These are phyloP conservation scores for Backusella sp. DNA, from an alignment of 192 early-diverging fungal genomes.

Conservation along the genomic window DNA sequence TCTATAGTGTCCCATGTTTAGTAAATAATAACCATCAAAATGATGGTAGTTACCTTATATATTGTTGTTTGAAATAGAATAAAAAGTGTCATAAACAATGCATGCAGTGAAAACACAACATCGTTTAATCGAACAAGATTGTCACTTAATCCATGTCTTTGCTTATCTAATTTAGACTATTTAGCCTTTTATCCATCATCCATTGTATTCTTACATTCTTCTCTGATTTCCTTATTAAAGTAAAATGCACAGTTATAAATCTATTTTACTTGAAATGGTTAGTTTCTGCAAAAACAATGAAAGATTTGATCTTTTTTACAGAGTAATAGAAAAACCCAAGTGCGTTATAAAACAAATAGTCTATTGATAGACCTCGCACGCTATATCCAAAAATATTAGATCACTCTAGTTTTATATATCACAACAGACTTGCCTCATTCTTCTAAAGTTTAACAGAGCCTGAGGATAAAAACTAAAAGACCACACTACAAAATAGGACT, in stretches of 20 bases:
- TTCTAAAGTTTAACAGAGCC: slow-evolving; percentile 65
- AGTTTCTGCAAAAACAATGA: no score
- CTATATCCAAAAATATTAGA: slow-evolving; percentile 18
- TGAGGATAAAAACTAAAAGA: slow-evolving; percentile 87
- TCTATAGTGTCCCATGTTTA: slow-evolving; percentile 8
- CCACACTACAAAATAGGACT: slow-evolving; percentile 79
- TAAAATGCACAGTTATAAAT: slow-evolving; percentile 74
- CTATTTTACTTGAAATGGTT: slow-evolving; percentile 23
- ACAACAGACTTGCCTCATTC: slow-evolving; percentile 47
- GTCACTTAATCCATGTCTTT: slow-evolving; percentile 57
- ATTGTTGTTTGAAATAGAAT: slow-evolving; percentile 59
- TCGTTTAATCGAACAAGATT: slow-evolving; percentile 78
- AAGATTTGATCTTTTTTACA: slow-evolving; percentile 24
- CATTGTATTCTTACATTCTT: slow-evolving; percentile 46
- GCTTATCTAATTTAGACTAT: slow-evolving; percentile 4
- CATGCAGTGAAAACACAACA: slow-evolving; percentile 82
- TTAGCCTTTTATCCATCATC: not conserved
- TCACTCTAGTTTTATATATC: not conserved
- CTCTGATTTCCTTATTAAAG: slow-evolving; percentile 52
- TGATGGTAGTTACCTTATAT: slow-evolving; percentile 49
- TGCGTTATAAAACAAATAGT: slow-evolving; percentile 81
- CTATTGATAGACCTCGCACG: slow-evolving; percentile 83
- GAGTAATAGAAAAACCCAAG: slow-evolving; percentile 82
- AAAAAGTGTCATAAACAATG: slow-evolving; percentile 55
- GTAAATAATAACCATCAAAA: not conserved